Evolutionary conservation across 805 yeast genomes (phyloP), one percentile per base, ranked within the genome.

Genomic region (Candida manassasensis): DNA sequence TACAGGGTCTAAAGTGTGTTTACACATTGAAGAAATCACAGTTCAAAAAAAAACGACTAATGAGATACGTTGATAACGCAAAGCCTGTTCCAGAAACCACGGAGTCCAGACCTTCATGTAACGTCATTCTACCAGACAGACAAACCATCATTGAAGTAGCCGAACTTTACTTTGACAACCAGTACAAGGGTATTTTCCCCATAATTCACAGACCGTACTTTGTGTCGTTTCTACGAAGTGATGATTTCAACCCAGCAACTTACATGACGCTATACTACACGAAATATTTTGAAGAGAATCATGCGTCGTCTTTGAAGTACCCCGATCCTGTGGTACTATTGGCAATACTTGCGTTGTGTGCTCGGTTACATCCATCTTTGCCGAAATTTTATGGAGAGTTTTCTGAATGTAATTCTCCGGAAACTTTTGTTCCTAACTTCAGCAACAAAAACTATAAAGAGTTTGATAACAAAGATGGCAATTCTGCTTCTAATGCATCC

Each of bases 261-360:
- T 50, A 47, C 35, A 29, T 52, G 11, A 28, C 29, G 6, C 47
- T 43, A 11, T 48, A 49, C 27, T 29, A 46, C 11, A 29, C 28
- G n/a, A 39, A 45, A 30, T 37, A 30, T 17, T 44, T 44, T 12
- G 37, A 38, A 14, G 48, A 39, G 11, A 35, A 36, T 19, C 43
- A 37, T 24, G 29, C 45, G 2, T 29, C 38, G 3, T 39, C 47
- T 3, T 32, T 49, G 15, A 34, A 36, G 21, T 36, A 35, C 26
- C 57, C 57, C 5, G 56, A 49, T 33, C 68, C 69, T 2, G 40
- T 62, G 11, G 44, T 61, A 6, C 35, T 63, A 7, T 41, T 63
- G n/a, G 59, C 66, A 1, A 55, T 63, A 1, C 38, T 62, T 17
- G 63, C 68, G 1, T 49, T 64, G 3, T 53, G 66, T 38, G 50